These are phyloP conservation scores for Xylaria sp. DNA, from an alignment of 2,329 filamentous ascomycete species.

Conservation along the genomic window DNA sequence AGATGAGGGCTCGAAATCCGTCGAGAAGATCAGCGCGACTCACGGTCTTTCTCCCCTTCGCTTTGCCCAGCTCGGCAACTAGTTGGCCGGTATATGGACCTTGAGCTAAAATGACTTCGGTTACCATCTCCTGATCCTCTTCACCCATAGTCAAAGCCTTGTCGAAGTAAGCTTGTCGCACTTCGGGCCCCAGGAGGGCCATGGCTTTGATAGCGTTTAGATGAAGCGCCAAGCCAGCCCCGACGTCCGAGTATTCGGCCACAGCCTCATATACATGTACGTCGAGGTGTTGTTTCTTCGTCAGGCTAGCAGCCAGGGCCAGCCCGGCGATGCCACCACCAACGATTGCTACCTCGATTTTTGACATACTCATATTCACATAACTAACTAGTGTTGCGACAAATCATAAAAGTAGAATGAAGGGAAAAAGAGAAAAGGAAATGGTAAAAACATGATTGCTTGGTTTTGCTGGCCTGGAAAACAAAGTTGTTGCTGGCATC, in stretches of 20 bases:
- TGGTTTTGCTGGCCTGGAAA: neutral
- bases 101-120: slow-evolving; percentile 49
- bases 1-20: slow-evolving; percentile 46
- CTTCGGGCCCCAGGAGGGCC: slow-evolving; percentile 49
- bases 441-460: neutral
- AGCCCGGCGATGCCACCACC: slow-evolving; percentile 52
- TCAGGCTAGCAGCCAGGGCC: slow-evolving; percentile 50
- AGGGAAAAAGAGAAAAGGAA: neutral
- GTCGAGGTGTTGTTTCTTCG: slow-evolving; percentile 49
- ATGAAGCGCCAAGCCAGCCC: slow-evolving; percentile 54
- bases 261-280: slow-evolving; percentile 53
- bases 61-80: slow-evolving; percentile 49
- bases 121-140: slow-evolving; percentile 48
- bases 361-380: slow-evolving; percentile 24
- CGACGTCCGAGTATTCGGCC: slow-evolving; percentile 49
- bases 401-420: neutral
- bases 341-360: slow-evolving; percentile 43
- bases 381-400: neutral
- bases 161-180: slow-evolving; percentile 48
- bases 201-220: slow-evolving; percentile 52
- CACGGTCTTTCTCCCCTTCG: slow-evolving; percentile 50
- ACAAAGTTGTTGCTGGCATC: slow-evolving; percentile 3
- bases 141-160: slow-evolving; percentile 47
- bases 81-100: slow-evolving; percentile 39
- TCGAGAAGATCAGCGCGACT: slow-evolving; percentile 49